phyloP scores from a whole-genome alignment of 176 grass and related monocot genomes.

The Puccinellia tenuiflora region DNA sequence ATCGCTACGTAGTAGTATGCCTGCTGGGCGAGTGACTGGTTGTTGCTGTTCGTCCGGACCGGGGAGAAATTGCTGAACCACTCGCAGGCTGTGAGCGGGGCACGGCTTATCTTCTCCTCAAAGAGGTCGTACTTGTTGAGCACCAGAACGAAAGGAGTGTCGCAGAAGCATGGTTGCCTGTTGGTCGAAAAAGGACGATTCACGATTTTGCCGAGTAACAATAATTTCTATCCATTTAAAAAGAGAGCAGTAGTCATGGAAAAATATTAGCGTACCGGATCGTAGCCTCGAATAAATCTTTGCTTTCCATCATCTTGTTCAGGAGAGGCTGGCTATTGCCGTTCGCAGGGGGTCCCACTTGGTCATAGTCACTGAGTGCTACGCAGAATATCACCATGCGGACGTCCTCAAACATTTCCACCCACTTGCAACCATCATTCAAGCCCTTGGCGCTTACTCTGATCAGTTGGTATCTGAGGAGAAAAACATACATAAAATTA shows the following conservation, averaged over 20 bases:
- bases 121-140: conserved; percentile 94
- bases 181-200: conserved; percentile 1
- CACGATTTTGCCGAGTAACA: background rate
- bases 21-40: conserved; percentile 74
- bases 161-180: conserved; percentile 76
- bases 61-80: conserved; percentile 87
- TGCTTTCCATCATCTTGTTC: conserved; percentile 96
- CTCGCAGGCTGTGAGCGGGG: conserved; percentile 54
- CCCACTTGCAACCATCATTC: conserved; percentile 92
- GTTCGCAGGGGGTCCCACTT: conserved; percentile 38
- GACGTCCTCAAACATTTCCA: conserved; percentile 99
- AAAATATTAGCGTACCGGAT: conserved; percentile 40
- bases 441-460: conserved; percentile 89
- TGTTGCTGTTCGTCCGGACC: conserved; percentile 55
- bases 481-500: background rate
- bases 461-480: conserved; percentile 79
- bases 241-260: background rate
- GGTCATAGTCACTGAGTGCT: conserved; percentile 76
- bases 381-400: conserved; percentile 85
- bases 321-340: conserved; percentile 38
- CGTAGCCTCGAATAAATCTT: conserved; percentile 78
- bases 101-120: conserved; percentile 67
- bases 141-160: conserved; percentile 79
- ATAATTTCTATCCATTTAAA: background rate
- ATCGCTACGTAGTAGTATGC: conserved; percentile 77